Conservation (phyloP, 495 filamentous ascomycete species). For the Thozetella sp. region DNA sequence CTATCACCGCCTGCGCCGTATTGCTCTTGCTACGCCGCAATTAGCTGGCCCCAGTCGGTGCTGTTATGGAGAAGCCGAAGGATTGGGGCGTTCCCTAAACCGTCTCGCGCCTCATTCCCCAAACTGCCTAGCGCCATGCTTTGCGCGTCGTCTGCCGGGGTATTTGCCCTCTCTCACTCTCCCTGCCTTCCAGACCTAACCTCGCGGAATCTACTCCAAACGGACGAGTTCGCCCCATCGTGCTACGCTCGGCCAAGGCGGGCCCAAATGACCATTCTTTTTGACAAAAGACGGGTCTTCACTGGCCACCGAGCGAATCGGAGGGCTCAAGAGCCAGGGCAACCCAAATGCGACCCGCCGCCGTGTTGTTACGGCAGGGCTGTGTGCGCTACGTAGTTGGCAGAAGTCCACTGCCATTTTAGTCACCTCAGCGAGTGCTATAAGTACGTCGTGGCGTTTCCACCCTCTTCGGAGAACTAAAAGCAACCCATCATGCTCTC, state of each 20-base stretch:
- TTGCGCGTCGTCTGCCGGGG: too few species aligned
- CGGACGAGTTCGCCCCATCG: not conserved
- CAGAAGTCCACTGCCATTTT: not conserved
- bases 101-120: not conserved
- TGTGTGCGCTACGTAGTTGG: not conserved
- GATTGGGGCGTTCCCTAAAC: not conserved
- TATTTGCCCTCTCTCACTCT: too few species aligned
- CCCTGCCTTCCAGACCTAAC: not conserved
- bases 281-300: too few species aligned
- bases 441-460: not conserved
- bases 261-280: too few species aligned
- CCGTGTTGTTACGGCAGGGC: not conserved
- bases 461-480: not conserved
- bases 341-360: too few species aligned
- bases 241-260: too few species aligned
- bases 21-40: too few species aligned
- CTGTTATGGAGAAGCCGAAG: not conserved
- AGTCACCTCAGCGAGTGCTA: not conserved
- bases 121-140: not conserved
- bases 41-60: too few species aligned
- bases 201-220: not conserved
- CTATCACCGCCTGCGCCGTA: too few species aligned
- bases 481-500: not conserved
- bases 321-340: too few species aligned
- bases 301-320: too few species aligned